A percentile compares a stretch with the other conserved stretches of the same genome.
These are phyloP conservation scores for Mucor velutinosus DNA, from an alignment of 371 early-diverging fungal genomes.

Conservation along the genomic window DNA sequence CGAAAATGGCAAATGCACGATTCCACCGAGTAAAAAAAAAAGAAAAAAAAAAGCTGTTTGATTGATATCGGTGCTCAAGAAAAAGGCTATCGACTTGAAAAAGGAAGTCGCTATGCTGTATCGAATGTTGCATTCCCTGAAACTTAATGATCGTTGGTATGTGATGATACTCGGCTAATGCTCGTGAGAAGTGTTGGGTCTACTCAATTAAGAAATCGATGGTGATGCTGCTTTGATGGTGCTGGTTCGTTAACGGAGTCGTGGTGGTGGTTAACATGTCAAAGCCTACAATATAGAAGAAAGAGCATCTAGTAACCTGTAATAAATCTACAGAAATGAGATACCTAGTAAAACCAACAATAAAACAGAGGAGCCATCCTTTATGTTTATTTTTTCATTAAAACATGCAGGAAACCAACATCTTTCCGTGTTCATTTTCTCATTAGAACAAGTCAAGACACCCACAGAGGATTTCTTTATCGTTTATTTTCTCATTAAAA, in stretches of 20 bases:
- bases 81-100: neutral
- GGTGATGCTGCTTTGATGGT: too few relatives aligned
- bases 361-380: neutral
- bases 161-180: neutral
- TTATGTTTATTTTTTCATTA: conserved; percentile 1
- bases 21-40: conserved; percentile 10
- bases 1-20: neutral
- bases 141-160: neutral
- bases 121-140: neutral
- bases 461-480: too few relatives aligned
- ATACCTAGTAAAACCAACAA: neutral
- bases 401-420: neutral
- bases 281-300: too few relatives aligned
- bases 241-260: too few relatives aligned
- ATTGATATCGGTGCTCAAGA: neutral
- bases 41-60: conserved; percentile 8
- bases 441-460: too few relatives aligned
- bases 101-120: neutral
- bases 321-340: neutral
- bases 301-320: too few relatives aligned
- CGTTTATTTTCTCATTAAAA: neutral
- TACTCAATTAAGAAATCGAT: too few relatives aligned
- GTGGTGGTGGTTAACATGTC: too few relatives aligned
- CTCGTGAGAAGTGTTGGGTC: neutral
- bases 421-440: neutral